Conservation (phyloP, 1,284 basidiomycete genomes). For the Takashimella tepidaria region DNA sequence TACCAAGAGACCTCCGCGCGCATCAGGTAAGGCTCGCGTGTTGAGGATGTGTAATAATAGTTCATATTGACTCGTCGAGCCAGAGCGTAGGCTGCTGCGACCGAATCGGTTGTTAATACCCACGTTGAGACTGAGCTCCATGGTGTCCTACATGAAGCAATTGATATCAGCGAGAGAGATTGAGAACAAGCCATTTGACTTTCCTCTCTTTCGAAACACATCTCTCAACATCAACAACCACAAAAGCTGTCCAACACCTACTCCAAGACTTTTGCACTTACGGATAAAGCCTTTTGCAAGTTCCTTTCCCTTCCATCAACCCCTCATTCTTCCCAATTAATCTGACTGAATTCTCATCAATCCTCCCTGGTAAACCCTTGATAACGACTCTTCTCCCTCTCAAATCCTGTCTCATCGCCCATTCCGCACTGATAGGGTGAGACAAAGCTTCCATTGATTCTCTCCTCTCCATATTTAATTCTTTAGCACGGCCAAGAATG, state of each 20-base stretch:
- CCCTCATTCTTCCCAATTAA: constrained; percentile 12
- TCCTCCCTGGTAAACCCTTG: constrained; percentile 15
- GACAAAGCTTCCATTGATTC: not conserved
- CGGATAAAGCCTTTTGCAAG: constrained; percentile 11
- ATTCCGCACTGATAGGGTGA: constrained; percentile 8
- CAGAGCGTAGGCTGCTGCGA: constrained; percentile 23
- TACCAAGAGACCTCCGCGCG: constrained; percentile 24
- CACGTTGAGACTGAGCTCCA: constrained; percentile 16
- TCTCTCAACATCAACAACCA: too few species aligned
- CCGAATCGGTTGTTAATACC: constrained; percentile 22
- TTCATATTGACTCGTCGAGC: constrained; percentile 22
- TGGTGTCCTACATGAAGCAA: constrained; percentile 5
- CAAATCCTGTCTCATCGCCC: constrained; percentile 5
- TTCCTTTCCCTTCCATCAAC: constrained; percentile 8
- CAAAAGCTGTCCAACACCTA: too few species aligned
- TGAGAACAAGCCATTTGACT: not conserved
- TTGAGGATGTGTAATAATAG: constrained; percentile 13
- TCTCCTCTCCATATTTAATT: not conserved
- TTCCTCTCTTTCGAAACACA: too few species aligned
- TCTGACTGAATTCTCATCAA: constrained; percentile 6
- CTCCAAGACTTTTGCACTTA: constrained; percentile 6
- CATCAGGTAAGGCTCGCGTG: constrained; percentile 22
- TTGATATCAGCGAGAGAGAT: not conserved
- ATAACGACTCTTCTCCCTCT: constrained; percentile 19
- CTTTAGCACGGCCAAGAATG: not conserved